Evolutionary conservation across 2,329 filamentous ascomycete species (phyloP).

Genomic region (Trematosphaeria pertusa): DNA sequence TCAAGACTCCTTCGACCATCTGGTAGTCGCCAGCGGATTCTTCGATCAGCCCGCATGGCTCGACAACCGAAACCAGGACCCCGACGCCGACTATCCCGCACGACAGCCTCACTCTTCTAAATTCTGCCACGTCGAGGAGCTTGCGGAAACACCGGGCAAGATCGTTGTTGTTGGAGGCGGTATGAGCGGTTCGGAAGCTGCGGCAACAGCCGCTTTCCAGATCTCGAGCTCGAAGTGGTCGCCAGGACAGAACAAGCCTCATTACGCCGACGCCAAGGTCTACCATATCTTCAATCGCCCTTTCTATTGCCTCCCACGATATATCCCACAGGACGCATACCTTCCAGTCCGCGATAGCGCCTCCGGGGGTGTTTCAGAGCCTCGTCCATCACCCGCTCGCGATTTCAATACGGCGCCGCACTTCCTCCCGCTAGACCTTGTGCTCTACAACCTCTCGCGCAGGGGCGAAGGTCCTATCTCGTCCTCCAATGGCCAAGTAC

Average conservation of each 20-base stretch:
- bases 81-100: conserved; percentile 4
- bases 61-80: conserved; percentile 20
- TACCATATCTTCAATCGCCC: conserved; percentile 74
- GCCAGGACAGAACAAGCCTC: conserved; percentile 43
- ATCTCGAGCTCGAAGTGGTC: conserved; percentile 69
- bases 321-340: conserved; percentile 45
- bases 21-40: conserved; percentile 78
- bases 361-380: too few relatives aligned
- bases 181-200: conserved; percentile 82
- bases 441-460: conserved; percentile 72
- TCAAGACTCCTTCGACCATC: conserved; percentile 65
- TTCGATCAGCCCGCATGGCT: conserved; percentile 62
- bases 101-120: conserved; percentile 32
- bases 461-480: conserved; percentile 64
- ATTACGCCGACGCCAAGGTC: conserved; percentile 58
- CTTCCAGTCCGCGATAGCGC: too few relatives aligned
- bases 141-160: conserved; percentile 55
- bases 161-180: conserved; percentile 80
- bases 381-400: conserved; percentile 21
- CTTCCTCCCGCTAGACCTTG: conserved; percentile 76
- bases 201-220: conserved; percentile 73
- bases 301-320: conserved; percentile 72
- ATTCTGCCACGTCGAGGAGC: conserved; percentile 30
- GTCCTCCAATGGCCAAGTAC: conserved; percentile 71
- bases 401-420: conserved; percentile 55